A percentile compares a stretch with the other conserved stretches of the same genome.
These are phyloP conservation scores for Millerago galiae DNA, from an alignment of 805 yeast species.

Conservation along the genomic window DNA sequence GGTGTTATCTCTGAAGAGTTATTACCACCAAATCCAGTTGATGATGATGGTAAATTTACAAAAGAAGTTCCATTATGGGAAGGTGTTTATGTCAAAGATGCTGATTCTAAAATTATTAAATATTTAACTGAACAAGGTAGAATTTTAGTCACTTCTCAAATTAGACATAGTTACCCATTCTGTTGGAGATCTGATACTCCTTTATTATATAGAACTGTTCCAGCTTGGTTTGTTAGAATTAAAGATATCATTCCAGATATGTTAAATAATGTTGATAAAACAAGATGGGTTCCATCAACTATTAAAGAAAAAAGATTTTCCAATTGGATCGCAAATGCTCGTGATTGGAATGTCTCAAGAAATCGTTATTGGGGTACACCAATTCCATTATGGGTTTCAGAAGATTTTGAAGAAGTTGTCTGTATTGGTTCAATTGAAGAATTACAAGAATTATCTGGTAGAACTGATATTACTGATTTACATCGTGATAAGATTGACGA, in stretches of 20 bases:
- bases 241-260: slow-evolving; percentile 83
- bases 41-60: slow-evolving; percentile 86
- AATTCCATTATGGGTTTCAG: slow-evolving; percentile 95
- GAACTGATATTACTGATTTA: slow-evolving; percentile 72
- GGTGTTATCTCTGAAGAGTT: slow-evolving; percentile 69
- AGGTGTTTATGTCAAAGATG: slow-evolving; percentile 90
- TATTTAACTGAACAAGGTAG: slow-evolving; percentile 72
- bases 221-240: slow-evolving; percentile 97
- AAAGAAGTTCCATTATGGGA: slow-evolving; percentile 63
- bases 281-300: slow-evolving; percentile 90
- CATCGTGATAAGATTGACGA: slow-evolving; percentile 92
- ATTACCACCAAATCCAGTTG: slow-evolving; percentile 89
- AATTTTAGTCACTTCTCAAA: slow-evolving; percentile 69
- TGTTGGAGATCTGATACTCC: slow-evolving; percentile 99
- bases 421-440: slow-evolving; percentile 91
- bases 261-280: slow-evolving; percentile 75
- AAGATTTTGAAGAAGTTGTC: slow-evolving; percentile 85
- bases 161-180: slow-evolving; percentile 96
- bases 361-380: slow-evolving; percentile 99
- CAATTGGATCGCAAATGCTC: slow-evolving; percentile 97
- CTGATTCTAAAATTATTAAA: slow-evolving; percentile 87
- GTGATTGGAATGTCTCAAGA: slow-evolving; percentile 98
- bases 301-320: slow-evolving; percentile 94
- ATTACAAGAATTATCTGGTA: slow-evolving; percentile 79
- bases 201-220: slow-evolving; percentile 89